These are phyloP conservation scores for Diaporthe nobilis DNA, from an alignment of 2,329 filamentous ascomycete genomes.

Conservation along the genomic window DNA sequence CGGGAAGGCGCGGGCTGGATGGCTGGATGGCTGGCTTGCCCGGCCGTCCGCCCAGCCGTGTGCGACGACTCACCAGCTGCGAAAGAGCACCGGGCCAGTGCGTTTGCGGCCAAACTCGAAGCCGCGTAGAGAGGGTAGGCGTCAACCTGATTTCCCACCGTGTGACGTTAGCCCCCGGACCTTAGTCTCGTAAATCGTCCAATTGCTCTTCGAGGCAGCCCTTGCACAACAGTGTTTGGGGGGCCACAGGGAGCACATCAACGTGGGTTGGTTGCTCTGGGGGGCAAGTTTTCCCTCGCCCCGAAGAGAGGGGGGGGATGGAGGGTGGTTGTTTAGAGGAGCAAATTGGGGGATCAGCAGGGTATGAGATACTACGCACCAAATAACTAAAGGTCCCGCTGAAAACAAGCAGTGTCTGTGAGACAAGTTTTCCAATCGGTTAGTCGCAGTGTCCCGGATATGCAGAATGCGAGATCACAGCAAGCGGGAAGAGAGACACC, in stretches of 20 bases:
- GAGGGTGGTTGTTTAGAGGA: neutral
- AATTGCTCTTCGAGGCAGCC: slow-evolving; percentile 41
- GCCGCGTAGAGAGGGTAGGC: slow-evolving; percentile 83
- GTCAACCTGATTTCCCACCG: slow-evolving; percentile 67
- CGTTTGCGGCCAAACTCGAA: slow-evolving; percentile 86
- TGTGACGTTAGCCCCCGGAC: slow-evolving; percentile 44
- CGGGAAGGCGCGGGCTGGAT: slow-evolving; percentile 40
- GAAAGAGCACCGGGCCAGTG: slow-evolving; percentile 83
- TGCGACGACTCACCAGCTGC: slow-evolving; percentile 57
- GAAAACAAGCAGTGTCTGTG: slow-evolving; percentile 82
- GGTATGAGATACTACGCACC: slow-evolving; percentile 62
- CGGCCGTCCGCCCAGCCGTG: slow-evolving; percentile 8
- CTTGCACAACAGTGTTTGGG: slow-evolving; percentile 23
- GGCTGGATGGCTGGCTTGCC: slow-evolving; percentile 25
- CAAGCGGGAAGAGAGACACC: slow-evolving; percentile 36
- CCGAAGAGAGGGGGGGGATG: neutral
- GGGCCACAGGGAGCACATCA: neutral
- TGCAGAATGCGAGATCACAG: slow-evolving; percentile 52
- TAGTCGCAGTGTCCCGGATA: slow-evolving; percentile 50
- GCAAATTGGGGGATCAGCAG: neutral
- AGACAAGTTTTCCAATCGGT: slow-evolving; percentile 48
- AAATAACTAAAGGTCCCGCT: slow-evolving; percentile 91
- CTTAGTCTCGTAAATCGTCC: slow-evolving; percentile 44
- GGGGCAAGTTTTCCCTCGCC: neutral
- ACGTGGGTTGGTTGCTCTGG: slow-evolving; percentile 6